Evolutionary conservation across 306 rosid species (phyloP), one percentile per base, ranked within the genome.

Genomic region (Vicia villosa): DNA sequence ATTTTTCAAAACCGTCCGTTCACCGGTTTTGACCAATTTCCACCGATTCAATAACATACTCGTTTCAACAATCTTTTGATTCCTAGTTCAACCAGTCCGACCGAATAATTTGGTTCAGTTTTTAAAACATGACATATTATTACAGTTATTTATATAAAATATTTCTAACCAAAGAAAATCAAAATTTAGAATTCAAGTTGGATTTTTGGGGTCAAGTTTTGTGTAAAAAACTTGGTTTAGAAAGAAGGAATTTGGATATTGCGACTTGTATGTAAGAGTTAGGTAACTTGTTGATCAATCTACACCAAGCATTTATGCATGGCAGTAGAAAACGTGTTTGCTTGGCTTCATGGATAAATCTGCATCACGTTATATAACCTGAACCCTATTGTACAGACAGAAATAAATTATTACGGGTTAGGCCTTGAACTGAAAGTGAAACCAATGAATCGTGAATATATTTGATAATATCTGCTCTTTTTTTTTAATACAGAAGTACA

Each of bases 331-430:
- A 76, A 62, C 57, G 74, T 41, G 72, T 16, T 51, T 20, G 20
- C 20, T 58, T 28, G 40, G 56, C 19, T 58, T 42, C 46, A n/a
- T 17, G 26, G 60, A 60, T 54, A 55, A 40, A 51, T 65, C 58
- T 64, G 40, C 73, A 49, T 46, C 67, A 32, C 3, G 12, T 32
- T 76, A 30, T 30, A 54, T 50, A 69, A 51, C 54, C 63, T 77
- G 72, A 77, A 63, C 67, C 81, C 81, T 16, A 7, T 28, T 54
- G 66, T 43, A 50, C 46, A 43, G 62, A 77, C 77, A 77, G 1
- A 3, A 0, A 32, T 54, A 52, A 70, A 70, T 54, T 63, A 63
- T 63, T 52, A 42, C 24, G 26, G 24, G 8, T 70, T 51, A 28
- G 58, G 4, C 1, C 0, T 17, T 12, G 19, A 70, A 51, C 12